Conservation (phyloP, 352 stramenopile species). For the Detonula confervacea region DNA sequence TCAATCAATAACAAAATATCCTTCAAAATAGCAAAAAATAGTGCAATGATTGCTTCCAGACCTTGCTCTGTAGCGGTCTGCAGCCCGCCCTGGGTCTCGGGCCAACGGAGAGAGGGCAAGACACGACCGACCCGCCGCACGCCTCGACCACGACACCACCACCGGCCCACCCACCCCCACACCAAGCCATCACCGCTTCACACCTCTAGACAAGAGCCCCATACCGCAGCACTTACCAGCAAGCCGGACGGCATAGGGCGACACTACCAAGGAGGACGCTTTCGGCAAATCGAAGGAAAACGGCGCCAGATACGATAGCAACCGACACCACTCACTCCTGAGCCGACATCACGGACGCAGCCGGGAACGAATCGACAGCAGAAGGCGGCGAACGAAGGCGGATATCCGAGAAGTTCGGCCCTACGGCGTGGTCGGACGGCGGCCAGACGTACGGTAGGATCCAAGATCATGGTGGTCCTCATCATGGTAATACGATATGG, state of each 20-base stretch:
- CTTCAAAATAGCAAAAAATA: no score
- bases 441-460: slow-evolving; percentile 25
- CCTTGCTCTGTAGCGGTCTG: no score
- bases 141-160: neutral
- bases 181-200: neutral
- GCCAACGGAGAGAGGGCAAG: neutral
- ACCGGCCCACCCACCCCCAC: neutral
- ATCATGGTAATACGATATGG: no score
- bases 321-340: neutral
- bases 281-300: no score
- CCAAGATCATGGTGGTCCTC: no score
- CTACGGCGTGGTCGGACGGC: slow-evolving; percentile 26
- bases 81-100: no score
- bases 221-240: neutral
- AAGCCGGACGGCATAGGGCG: neutral
- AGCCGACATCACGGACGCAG: neutral
- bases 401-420: slow-evolving; percentile 9
- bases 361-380: no score
- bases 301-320: no score
- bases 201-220: neutral
- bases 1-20: no score
- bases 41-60: no score
- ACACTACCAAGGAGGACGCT: neutral
- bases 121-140: neutral
- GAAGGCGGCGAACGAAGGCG: no score